These are phyloP conservation scores for Trapa bicornis DNA, from an alignment of 345 rosid genomes.

Conservation along the genomic window DNA sequence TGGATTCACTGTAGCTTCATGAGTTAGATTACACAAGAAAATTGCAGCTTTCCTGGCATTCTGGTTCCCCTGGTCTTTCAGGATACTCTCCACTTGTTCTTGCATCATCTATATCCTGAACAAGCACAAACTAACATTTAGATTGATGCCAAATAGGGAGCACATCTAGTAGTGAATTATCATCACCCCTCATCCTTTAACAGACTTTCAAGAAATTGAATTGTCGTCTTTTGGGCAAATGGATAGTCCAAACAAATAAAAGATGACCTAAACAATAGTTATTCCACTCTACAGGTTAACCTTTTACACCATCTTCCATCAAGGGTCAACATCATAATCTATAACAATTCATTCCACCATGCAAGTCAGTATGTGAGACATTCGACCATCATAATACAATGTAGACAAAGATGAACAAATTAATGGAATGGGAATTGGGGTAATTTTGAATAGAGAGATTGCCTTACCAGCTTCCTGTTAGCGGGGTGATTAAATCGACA, in stretches of 20 bases:
- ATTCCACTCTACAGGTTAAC: not conserved
- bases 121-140: not conserved
- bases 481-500: slow-evolving; percentile 70
- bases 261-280: not conserved
- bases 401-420: not conserved
- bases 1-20: not conserved
- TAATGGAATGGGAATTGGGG: not conserved
- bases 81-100: slow-evolving; percentile 95
- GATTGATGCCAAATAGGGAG: not conserved
- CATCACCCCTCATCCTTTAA: not conserved
- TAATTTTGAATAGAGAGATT: not conserved
- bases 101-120: slow-evolving; percentile 87
- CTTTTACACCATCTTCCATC: not conserved
- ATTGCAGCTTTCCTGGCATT: slow-evolving; percentile 68
- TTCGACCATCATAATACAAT: not conserved
- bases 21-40: not conserved
- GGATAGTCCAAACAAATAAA: not conserved
- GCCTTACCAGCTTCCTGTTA: slow-evolving; percentile 79
- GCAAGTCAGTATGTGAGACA: not conserved
- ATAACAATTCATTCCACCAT: not conserved
- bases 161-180: not conserved
- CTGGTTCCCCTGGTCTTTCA: slow-evolving; percentile 87
- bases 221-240: not conserved
- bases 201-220: not conserved
- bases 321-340: not conserved